phyloP scores from a whole-genome alignment of 2,329 filamentous ascomycete genomes.

The Ophiocordyceps camponoti-leonardi region DNA sequence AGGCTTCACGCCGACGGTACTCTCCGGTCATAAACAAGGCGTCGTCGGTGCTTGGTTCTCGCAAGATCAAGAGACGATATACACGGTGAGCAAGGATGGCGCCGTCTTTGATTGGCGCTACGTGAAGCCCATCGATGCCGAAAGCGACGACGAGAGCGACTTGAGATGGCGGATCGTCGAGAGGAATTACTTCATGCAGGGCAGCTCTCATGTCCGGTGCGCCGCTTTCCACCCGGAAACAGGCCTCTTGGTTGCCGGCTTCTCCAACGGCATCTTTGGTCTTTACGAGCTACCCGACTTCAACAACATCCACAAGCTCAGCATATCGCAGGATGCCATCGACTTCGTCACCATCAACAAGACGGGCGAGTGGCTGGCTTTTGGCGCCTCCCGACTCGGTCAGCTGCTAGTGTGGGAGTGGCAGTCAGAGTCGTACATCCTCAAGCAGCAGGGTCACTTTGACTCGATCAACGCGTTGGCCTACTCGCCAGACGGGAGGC shows the following conservation, averaged over 20 bases:
- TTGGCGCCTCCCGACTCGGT: conserved; percentile 86
- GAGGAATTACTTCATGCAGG: conserved; percentile 87
- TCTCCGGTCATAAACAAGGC: conserved; percentile 79
- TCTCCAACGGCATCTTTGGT: conserved; percentile 86
- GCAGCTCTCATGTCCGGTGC: conserved; percentile 70
- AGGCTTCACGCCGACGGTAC: conserved; percentile 73
- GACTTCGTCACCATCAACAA: conserved; percentile 90
- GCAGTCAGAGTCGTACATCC: conserved; percentile 96
- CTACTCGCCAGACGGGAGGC: conserved; percentile 86
- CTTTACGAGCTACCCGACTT: conserved; percentile 94
- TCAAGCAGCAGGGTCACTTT: conserved; percentile 96
- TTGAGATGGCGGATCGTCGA: conserved; percentile 84
- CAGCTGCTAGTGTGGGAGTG: conserved; percentile 99
- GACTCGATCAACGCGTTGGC: conserved; percentile 87
- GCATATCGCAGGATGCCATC: conserved; percentile 93
- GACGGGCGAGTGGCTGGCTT: conserved; percentile 90
- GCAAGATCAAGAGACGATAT: conserved; percentile 84
- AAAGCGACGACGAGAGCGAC: conserved; percentile 42
- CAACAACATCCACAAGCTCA: conserved; percentile 80
- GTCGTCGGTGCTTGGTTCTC: conserved; percentile 97
- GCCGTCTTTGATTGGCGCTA: conserved; percentile 92
- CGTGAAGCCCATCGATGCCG: conserved; percentile 37
- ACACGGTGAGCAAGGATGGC: conserved; percentile 94
- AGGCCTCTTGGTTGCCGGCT: conserved; percentile 88
- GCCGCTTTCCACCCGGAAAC: conserved; percentile 77